Evolutionary conservation across 768 basidiomycete species (phyloP).

Genomic region (Suillus discolor): DNA sequence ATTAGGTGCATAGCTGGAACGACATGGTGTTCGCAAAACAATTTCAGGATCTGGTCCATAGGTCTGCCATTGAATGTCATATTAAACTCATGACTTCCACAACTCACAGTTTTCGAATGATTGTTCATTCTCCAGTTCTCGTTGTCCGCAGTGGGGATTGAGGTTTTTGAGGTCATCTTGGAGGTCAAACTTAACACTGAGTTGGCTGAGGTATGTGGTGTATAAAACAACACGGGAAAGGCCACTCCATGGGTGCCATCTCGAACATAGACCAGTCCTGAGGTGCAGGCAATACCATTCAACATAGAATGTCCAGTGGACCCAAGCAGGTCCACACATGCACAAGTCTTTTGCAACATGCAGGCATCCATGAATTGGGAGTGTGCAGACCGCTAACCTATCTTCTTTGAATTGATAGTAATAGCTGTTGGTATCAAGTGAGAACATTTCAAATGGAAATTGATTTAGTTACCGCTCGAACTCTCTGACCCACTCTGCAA

Average conservation of each 20-base stretch:
- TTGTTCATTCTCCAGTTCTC: neutral
- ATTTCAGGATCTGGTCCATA: constrained; percentile 1
- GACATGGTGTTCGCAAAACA: neutral
- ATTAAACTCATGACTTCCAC: neutral
- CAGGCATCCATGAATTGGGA: too few species aligned
- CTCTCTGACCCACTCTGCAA: constrained; percentile 9
- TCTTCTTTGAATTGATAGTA: constrained; percentile 9
- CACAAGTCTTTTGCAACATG: too few species aligned
- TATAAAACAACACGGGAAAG: neutral
- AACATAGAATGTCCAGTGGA: constrained; percentile 6
- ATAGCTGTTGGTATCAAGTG: constrained; percentile 1
- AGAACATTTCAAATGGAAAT: neutral
- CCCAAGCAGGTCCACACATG: constrained; percentile 6
- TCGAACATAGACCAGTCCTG: neutral
- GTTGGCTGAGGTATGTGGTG: constrained; percentile 1
- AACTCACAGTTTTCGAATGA: neutral
- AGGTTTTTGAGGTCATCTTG: constrained; percentile 3
- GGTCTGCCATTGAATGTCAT: neutral
- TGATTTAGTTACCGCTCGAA: constrained; percentile 14
- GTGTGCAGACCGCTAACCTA: neutral
- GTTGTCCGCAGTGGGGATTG: neutral
- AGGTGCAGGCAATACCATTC: constrained; percentile 1
- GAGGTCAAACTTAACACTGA: constrained; percentile 6
- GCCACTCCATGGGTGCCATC: constrained; percentile 2
- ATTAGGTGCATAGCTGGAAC: neutral